Base-by-base conservation (phyloP, 192 early-diverging fungal genomes). In the Entrophospora sp. region DNA sequence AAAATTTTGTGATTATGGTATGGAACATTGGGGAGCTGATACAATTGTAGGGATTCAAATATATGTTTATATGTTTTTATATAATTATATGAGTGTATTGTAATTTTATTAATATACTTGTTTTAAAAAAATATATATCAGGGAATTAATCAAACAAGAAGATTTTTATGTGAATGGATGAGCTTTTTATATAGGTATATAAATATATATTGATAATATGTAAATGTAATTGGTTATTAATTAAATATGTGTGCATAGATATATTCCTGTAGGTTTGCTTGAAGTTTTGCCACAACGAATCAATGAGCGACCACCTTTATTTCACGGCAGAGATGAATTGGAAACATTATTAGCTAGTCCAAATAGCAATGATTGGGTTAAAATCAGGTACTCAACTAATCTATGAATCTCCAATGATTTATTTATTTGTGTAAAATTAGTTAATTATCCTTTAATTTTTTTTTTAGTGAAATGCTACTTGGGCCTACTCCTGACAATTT, bases 11-110 rank as follows among this genome's bases (percentile, higher is more conserved):
- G 66, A 84, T 24, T 92, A 81, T 70, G 96, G 95, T n/a, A 73
- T 97, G 48, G 96, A 97, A 71, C 88, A 94, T 68, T 98, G 96
- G 96, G 94, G 94, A 40, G 85, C 85, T 6, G 94, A 98, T 73
- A 85, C 84, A 12, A 66, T 80, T 16, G 60, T 45, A n/a, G 35
- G 40, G 27, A 35, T 24, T 32, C 9, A 43, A 24, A 12, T 28
- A 12, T 45, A 31, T 56, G 3, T 8, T 7, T 63, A 52, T 63
- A 25, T 24, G 30, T 42, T 43, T n/a, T 14, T 44, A 7, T 48
- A n/a, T 13, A 45, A 42, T 32, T 5, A 20, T 0, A n/a, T 71
- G 12, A 53, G n/a, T 31, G 7, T 27, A 6, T 31, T 45, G 3
- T 12, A 45, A 20, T 44, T 44, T 31, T 44, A 43, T 43, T 40